Evolutionary conservation across 2,329 filamentous ascomycete genomes (phyloP).

Genomic region (Aspergillus transmontanensis): DNA sequence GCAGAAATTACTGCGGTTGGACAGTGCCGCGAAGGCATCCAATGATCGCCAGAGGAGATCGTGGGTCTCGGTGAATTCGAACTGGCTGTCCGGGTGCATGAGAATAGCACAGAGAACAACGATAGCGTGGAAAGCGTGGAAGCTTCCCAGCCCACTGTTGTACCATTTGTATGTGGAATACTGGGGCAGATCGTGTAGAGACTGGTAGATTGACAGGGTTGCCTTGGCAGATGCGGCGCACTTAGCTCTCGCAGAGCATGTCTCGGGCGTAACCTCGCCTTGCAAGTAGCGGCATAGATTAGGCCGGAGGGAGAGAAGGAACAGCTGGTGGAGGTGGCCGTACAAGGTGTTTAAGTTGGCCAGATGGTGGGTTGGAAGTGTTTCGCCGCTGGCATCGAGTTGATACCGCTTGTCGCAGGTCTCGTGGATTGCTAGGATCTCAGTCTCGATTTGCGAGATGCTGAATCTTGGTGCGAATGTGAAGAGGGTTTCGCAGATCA

Average conservation of each 20-base stretch:
- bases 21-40: conserved; percentile 36
- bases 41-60: conserved; percentile 31
- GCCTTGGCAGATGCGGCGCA: conserved; percentile 38
- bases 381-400: conserved; percentile 24
- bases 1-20: conserved; percentile 39
- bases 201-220: conserved; percentile 37
- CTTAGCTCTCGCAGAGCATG: conserved; percentile 30
- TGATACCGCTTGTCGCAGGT: conserved; percentile 35
- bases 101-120: conserved; percentile 34
- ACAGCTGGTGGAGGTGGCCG: conserved; percentile 42
- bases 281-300: conserved; percentile 35
- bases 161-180: conserved; percentile 46
- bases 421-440: conserved; percentile 34
- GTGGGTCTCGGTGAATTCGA: conserved; percentile 34
- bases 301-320: conserved; percentile 41
- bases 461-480: conserved; percentile 25
- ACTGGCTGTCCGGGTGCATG: conserved; percentile 29
- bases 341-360: conserved; percentile 46
- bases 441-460: conserved; percentile 30
- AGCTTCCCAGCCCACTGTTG: conserved; percentile 41
- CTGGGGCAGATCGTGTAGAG: conserved; percentile 31
- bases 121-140: conserved; percentile 46
- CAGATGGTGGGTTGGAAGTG: conserved; percentile 37
- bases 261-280: conserved; percentile 34
- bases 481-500: conserved; percentile 40